Percentiles rank a stretch among this genome's conserved stretches.
Conservation (phyloP, 2,329 filamentous ascomycete species). For the Exophiala oligosperma region DNA sequence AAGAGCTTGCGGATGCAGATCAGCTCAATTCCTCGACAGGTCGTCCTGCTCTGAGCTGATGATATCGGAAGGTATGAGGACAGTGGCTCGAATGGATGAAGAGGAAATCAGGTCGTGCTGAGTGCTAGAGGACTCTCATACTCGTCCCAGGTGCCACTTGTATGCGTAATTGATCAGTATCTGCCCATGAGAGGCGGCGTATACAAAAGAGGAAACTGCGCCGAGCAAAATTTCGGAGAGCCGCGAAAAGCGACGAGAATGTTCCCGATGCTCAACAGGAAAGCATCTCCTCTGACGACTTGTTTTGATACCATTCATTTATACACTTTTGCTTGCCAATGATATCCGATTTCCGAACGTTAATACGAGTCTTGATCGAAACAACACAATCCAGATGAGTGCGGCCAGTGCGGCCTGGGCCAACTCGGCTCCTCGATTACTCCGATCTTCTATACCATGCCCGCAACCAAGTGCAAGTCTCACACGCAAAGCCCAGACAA, state of each 20-base stretch:
- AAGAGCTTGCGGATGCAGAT: too few relatives aligned
- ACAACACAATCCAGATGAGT: slow-evolving; percentile 36
- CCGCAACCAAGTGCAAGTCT: slow-evolving; percentile 37
- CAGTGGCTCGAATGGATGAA: not conserved
- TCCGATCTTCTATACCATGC: slow-evolving; percentile 43
- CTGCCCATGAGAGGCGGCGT: not conserved
- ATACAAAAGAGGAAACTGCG: slow-evolving; percentile 8
- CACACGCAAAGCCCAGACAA: slow-evolving; percentile 36
- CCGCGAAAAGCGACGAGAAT: too few relatives aligned
- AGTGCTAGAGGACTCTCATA: not conserved
- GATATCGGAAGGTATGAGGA: not conserved
- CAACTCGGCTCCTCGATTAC: slow-evolving; percentile 41
- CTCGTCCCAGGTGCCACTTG: not conserved
- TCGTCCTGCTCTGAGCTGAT: too few relatives aligned
- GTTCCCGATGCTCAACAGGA: too few relatives aligned
- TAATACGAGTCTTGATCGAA: not conserved
- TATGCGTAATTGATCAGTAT: slow-evolving; percentile 1
- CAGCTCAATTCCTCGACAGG: too few relatives aligned
- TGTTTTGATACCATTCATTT: too few relatives aligned
- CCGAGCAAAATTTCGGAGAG: slow-evolving; percentile 11
- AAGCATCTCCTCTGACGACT: too few relatives aligned
- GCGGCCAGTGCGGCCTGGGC: slow-evolving; percentile 41
- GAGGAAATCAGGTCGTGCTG: not conserved
- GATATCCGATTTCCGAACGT: not conserved
- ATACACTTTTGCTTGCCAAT: not conserved